Evolutionary conservation across 139 green algal species (phyloP), one percentile per base, ranked within the genome.

Genomic region (Chlorella sorokiniana): DNA sequence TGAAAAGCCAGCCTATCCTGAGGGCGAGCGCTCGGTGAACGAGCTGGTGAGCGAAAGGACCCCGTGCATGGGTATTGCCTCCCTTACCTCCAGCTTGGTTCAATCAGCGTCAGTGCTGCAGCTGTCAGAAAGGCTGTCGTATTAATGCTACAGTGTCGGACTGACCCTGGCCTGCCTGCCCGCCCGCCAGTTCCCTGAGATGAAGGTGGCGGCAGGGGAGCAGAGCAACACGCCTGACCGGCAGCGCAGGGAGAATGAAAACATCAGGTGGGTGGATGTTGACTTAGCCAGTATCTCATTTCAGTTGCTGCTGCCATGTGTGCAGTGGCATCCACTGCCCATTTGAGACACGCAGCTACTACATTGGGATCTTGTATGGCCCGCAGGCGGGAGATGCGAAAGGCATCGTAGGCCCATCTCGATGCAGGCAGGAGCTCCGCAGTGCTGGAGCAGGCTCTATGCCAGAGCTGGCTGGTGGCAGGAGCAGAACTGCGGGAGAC

Each of bases 21-120:
- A 63, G 22, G 75, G 75, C 2, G 73, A 82, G 48, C 35, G 40
- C 56, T 40, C 27, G 1, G 64, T 86, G 18, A 82, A 69, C 3
- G 82, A 86, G 11, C 59, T 62, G 69, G 73, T 79, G 37, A 27
- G 72, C n/a, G n/a, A n/a, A n/a, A n/a, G n/a, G n/a, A n/a, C n/a
- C n/a, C n/a, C n/a, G n/a, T n/a, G n/a, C n/a, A n/a, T n/a, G n/a
- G n/a, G n/a, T n/a, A n/a, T n/a, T n/a, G n/a, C n/a, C n/a, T n/a
- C n/a, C n/a, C n/a, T n/a, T n/a, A n/a, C n/a, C n/a, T n/a, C n/a
- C n/a, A n/a, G n/a, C n/a, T n/a, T n/a, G n/a, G n/a, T n/a, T n/a
- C n/a, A n/a, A n/a, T n/a, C n/a, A n/a, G n/a, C n/a, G n/a, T n/a
- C n/a, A n/a, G n/a, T n/a, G n/a, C n/a, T n/a, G n/a, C n/a, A n/a